phyloP scores from a whole-genome alignment of 2,329 filamentous ascomycete genomes.

The Septoria petroselini region DNA sequence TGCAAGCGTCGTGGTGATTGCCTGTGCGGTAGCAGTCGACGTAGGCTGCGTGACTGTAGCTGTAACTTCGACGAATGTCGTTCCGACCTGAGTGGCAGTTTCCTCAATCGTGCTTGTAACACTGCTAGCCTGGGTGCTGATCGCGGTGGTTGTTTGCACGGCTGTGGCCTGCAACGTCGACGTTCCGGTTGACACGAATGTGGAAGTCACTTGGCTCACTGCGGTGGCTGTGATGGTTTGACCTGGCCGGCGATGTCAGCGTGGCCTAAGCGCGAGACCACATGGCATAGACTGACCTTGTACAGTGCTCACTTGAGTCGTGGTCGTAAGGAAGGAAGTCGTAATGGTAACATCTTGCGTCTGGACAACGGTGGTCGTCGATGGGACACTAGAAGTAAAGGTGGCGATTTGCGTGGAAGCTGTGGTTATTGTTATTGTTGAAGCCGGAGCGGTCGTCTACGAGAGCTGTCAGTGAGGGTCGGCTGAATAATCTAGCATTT shows the following conservation, averaged over 20 bases:
- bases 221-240: conserved; percentile 7
- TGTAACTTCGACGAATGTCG: background rate
- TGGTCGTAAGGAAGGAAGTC: background rate
- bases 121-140: conserved; percentile 2
- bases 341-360: background rate
- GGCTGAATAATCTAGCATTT: no score
- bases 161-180: background rate
- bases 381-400: conserved; percentile 1
- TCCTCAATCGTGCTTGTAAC: conserved; percentile 4
- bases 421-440: conserved; percentile 3
- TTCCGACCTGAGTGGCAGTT: conserved; percentile 1
- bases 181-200: conserved; percentile 2
- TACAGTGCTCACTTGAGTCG: conserved; percentile 1
- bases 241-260: background rate
- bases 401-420: conserved; percentile 2
- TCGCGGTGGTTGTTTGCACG: conserved; percentile 9
- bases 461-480: background rate
- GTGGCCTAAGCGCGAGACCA: background rate
- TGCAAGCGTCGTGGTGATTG: conserved; percentile 3
- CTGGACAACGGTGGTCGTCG: conserved; percentile 2
- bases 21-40: background rate
- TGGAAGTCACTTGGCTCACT: background rate
- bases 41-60: conserved; percentile 1
- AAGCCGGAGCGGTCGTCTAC: background rate
- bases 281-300: background rate